These are phyloP conservation scores for Zygoascus hellenicus DNA, from an alignment of 1,139 yeast genomes.

Conservation along the genomic window DNA sequence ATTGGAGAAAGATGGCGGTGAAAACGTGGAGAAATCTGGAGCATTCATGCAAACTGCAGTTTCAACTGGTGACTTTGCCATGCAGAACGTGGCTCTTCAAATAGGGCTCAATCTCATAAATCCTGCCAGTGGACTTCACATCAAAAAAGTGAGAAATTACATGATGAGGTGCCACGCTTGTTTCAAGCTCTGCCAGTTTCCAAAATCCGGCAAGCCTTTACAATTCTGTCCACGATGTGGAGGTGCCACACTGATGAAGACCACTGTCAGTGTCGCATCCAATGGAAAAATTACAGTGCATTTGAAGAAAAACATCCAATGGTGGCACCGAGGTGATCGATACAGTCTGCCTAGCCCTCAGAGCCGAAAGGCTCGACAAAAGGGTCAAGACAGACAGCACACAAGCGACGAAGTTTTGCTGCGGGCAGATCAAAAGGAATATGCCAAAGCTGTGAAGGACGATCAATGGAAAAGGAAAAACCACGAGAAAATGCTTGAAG, in stretches of 20 bases:
- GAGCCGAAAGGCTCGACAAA: constrained; percentile 33
- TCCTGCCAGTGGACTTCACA: constrained; percentile 75
- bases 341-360: constrained; percentile 59
- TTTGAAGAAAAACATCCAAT: constrained; percentile 83
- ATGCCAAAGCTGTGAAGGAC: constrained; percentile 77
- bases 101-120: constrained; percentile 84
- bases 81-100: constrained; percentile 91
- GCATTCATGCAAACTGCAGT: constrained; percentile 59
- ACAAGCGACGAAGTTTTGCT: constrained; percentile 39
- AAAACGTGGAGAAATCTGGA: constrained; percentile 20
- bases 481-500: constrained; percentile 76
- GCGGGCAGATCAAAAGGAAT: constrained; percentile 93
- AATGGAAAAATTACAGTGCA: constrained; percentile 89
- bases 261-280: constrained; percentile 78
- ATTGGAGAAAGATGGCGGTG: constrained; percentile 57
- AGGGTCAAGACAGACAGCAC: constrained; percentile 10
- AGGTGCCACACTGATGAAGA: constrained; percentile 80
- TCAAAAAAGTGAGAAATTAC: constrained; percentile 78
- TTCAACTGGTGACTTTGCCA: constrained; percentile 95
- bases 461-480: constrained; percentile 84
- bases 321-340: constrained; percentile 85
- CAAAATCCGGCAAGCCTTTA: constrained; percentile 66
- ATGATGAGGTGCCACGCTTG: constrained; percentile 98
- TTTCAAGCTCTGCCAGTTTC: constrained; percentile 71
- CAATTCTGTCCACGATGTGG: constrained; percentile 98